Evolutionary conservation across 176 grass and related monocot genomes (phyloP), one percentile per base, ranked within the genome.

Genomic region (Oryza nivara): DNA sequence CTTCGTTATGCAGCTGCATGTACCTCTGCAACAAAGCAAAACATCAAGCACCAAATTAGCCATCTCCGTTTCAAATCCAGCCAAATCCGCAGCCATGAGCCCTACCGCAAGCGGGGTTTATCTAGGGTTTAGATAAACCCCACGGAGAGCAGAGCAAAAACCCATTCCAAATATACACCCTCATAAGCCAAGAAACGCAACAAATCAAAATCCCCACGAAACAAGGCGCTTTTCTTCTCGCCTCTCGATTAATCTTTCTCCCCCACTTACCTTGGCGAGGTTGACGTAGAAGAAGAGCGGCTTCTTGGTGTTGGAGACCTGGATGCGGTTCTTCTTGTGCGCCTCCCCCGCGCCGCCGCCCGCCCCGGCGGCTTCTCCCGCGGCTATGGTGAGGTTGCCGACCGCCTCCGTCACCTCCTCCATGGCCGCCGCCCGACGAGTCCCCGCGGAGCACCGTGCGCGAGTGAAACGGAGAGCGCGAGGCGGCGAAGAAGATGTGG

Each of bases 271-370:
- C 92, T 97, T 97, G 72, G 95, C 90, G 72, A 97, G 92, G 80
- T 97, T 97, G 88, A 97, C 92, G 78, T 97, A 95, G 85, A 97
- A 97, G 89, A 97, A 97, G 81, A 97, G 92, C n/a, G 95, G 95
- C 86, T 97, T 97, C 95, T 97, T 97, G 72, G 90, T 95, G 73
- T 97, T 97, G 82, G 95, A 97, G 25, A 97, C 92, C 47, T 95
- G 92, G 89, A 97, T 95, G 75, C 87, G 77, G 75, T 95, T 97
- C 92, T 95, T 93, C 87, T 91, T 97, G 90, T 94, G 89, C 45
- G 58, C 79, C 51, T 94, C 92, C 40, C 73, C 92, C 32, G 76
- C 46, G 64, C 80, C 46, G 52, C 80, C 28, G 70, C 40, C 43
- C 28, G 56, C 41, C 65, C 48, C 56, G 9, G 73, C 51, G 1